Evolutionary conservation across 164 flowering plant genomes (phyloP).

Genomic region (Chimonanthus praecox): DNA sequence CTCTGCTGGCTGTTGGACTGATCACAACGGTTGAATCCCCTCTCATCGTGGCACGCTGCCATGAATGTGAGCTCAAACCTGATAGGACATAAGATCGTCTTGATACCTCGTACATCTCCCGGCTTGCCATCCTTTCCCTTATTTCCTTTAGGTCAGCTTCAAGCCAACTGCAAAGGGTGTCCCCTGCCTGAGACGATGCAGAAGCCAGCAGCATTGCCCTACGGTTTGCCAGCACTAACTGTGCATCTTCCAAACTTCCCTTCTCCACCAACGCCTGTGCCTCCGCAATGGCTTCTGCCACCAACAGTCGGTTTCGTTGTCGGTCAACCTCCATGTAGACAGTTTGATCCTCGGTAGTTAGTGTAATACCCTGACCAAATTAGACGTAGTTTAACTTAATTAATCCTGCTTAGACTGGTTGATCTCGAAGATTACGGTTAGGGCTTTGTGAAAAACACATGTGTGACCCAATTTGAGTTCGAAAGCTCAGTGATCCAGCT

Average conservation of each 20-base stretch:
- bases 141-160: slow-evolving; percentile 29
- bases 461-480: no score
- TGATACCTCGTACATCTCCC: slow-evolving; percentile 18
- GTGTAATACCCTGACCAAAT: no score
- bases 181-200: slow-evolving; percentile 27
- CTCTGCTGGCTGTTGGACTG: neutral
- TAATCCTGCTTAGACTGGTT: no score
- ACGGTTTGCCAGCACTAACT: slow-evolving; percentile 13
- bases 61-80: slow-evolving; percentile 33
- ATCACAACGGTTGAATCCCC: slow-evolving; percentile 9
- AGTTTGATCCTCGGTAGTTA: slow-evolving; percentile 3
- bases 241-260: slow-evolving; percentile 22
- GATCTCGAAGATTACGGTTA: no score
- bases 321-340: slow-evolving; percentile 27
- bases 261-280: slow-evolving; percentile 26
- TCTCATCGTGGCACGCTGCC: slow-evolving; percentile 33
- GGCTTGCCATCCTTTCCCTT: slow-evolving; percentile 25
- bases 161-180: slow-evolving; percentile 22
- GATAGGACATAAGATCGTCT: slow-evolving; percentile 32
- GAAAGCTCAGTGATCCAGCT: no score
- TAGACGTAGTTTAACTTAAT: no score
- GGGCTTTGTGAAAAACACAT: no score
- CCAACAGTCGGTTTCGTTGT: slow-evolving; percentile 24
- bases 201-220: slow-evolving; percentile 15
- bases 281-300: slow-evolving; percentile 20